Evolutionary conservation across 176 grass and related monocot genomes (phyloP), one percentile per base, ranked within the genome.

Genomic region (Oryza brachyantha): DNA sequence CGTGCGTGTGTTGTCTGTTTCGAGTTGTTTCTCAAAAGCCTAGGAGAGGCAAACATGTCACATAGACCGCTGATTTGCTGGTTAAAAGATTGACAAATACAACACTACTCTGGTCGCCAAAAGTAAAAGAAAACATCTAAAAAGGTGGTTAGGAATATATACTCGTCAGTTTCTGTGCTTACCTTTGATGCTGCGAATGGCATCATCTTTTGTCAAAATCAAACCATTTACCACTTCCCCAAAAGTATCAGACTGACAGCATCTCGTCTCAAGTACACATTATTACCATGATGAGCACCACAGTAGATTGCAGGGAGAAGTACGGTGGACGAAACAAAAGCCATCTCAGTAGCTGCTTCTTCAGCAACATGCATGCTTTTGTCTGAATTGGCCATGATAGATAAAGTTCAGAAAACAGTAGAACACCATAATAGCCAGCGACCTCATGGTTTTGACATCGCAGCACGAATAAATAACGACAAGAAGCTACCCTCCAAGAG

Each of bases 1-100:
- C 77, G 81, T 85, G 87, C 77, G 87, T 80, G 71, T 88, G 82
- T 84, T 84, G 86, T 88, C 80, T 41, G 68, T 79, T 68, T 73
- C 70, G 37, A 73, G 67, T 19, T 61, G 68, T 74, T 74, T 63
- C 54, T 75, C 50, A 84, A 88, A 84, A 76, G 57, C 76, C 54
- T 43, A 71, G 75, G 54, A 73, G 59, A 71, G 65, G 60, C 36
- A 77, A 84, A 52, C 76, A 57, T 40, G 28, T 40, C 37, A 81
- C 35, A 43, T 70, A 45, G 84, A 28, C 45, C 13, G 29, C 13
- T 37, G 72, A 81, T 89, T 75, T 81, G 81, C 87, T 72, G 72
- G 41, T 21, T 72, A 74, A 85, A 89, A 83, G 82, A 89, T 76
- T 64, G 77, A 75, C 82, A 89, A 81, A 85, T 81, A 82, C 71